A percentile compares a stretch with the other conserved stretches of the same genome.
Conservation (phyloP, 2,329 filamentous ascomycete species). For the Iodosphaeria phyllophila region DNA sequence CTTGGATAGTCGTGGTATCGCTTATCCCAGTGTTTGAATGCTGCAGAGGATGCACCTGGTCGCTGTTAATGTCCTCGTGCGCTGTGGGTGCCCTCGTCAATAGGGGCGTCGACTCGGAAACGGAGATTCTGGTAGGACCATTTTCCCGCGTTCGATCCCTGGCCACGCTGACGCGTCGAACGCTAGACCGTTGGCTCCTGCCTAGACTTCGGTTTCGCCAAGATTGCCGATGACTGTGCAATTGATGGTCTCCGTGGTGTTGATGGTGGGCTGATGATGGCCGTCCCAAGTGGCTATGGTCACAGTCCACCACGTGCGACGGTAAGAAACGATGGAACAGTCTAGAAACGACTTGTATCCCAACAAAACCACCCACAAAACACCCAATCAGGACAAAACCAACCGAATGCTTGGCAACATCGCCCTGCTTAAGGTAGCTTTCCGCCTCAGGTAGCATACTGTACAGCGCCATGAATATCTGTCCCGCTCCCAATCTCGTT, state of each 20-base stretch:
- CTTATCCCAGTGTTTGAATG: slow-evolving; percentile 10
- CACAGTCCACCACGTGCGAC: slow-evolving; percentile 65
- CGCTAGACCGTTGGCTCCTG: slow-evolving; percentile 4
- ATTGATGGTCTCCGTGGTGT: too few species aligned
- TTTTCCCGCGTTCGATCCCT: slow-evolving; percentile 6
- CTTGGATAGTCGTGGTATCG: slow-evolving; percentile 5
- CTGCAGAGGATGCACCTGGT: slow-evolving; percentile 8
- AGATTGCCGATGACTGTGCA: too few species aligned
- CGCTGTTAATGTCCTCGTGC: slow-evolving; percentile 10
- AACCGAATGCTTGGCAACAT: slow-evolving; percentile 45
- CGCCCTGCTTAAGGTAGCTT: slow-evolving; percentile 52
- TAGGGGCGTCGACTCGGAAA: slow-evolving; percentile 32
- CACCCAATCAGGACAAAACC: slow-evolving; percentile 50
- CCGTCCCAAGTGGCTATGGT: slow-evolving; percentile 45
- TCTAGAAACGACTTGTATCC: slow-evolving; percentile 56
- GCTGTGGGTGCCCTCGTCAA: slow-evolving; percentile 12
- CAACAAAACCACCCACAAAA: slow-evolving; percentile 54
- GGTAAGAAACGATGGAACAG: slow-evolving; percentile 57
- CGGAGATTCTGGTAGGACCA: slow-evolving; percentile 7
- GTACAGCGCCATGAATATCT: slow-evolving; percentile 85
- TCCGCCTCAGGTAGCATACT: slow-evolving; percentile 84
- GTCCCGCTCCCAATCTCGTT: too few species aligned
- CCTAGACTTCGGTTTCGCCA: slow-evolving; percentile 9
- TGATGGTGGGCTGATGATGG: slow-evolving; percentile 9
- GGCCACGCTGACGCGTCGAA: slow-evolving; percentile 3